phyloP scores from a whole-genome alignment of 805 yeast genomes.

The Cyberlindnera suaveolens region DNA sequence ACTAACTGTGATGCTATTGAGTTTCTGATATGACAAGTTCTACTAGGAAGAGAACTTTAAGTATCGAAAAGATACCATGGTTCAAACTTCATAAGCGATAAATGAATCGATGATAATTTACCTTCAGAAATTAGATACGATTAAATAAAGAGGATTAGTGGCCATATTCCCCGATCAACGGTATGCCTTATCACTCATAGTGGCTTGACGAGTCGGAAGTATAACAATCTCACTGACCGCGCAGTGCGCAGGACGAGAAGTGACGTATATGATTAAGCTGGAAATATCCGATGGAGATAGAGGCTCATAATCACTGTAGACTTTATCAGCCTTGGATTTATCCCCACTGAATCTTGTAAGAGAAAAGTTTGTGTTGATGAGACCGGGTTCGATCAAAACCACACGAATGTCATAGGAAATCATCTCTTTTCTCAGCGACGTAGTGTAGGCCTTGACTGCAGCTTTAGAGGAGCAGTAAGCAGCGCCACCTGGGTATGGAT shows the following conservation, averaged over 20 bases:
- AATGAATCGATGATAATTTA: no score
- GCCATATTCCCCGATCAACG: constrained; percentile 1
- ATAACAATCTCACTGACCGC: constrained; percentile 72
- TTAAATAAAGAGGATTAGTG: not conserved
- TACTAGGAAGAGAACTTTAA: not conserved
- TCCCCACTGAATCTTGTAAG: constrained; percentile 54
- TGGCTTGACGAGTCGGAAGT: constrained; percentile 85
- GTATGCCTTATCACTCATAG: constrained; percentile 29
- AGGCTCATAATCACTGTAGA: constrained; percentile 51
- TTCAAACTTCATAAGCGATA: no score
- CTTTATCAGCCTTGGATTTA: constrained; percentile 41
- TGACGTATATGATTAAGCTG: constrained; percentile 49
- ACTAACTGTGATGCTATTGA: not conserved
- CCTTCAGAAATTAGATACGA: no score
- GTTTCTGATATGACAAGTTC: no score
- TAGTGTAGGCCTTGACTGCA: constrained; percentile 65
- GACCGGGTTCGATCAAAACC: constrained; percentile 58
- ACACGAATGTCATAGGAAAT: constrained; percentile 60
- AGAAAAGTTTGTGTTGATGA: constrained; percentile 60
- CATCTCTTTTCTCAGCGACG: constrained; percentile 65
- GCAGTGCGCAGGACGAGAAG: constrained; percentile 50
- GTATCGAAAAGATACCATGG: not conserved
- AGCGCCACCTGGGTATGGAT: constrained; percentile 57
- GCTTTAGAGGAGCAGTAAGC: constrained; percentile 72
- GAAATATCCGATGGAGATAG: constrained; percentile 53